Conservation (phyloP, 768 basidiomycete species). For the Leucosporidium yakuticum region DNA sequence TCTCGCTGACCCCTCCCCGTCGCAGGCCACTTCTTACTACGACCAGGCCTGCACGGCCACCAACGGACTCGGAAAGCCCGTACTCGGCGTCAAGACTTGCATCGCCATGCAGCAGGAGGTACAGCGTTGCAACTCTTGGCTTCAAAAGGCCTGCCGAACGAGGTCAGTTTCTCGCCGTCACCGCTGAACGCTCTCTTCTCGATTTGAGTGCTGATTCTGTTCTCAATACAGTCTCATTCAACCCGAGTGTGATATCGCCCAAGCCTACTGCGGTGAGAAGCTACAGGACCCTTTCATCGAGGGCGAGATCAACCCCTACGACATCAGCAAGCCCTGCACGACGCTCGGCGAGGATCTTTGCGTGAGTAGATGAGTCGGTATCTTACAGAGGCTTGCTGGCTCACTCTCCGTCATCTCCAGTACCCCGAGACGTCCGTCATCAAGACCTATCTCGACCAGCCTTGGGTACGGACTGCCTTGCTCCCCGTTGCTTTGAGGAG, state of each 20-base stretch:
- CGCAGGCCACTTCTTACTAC: slow-evolving; percentile 17
- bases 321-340: slow-evolving; percentile 18
- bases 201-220: neutral
- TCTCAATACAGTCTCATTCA: neutral
- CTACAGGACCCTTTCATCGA: slow-evolving; percentile 16
- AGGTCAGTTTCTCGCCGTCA: slow-evolving; percentile 3
- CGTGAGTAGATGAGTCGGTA: neutral
- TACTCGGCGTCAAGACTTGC: slow-evolving; percentile 18
- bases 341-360: slow-evolving; percentile 23
- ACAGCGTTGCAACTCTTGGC: slow-evolving; percentile 20
- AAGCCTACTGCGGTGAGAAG: slow-evolving; percentile 5
- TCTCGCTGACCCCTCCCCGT: neutral
- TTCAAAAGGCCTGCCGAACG: slow-evolving; percentile 14
- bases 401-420: neutral
- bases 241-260: slow-evolving; percentile 13
- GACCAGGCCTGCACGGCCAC: slow-evolving; percentile 22
- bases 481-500: too few species aligned
- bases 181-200: too few species aligned
- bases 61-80: slow-evolving; percentile 13
- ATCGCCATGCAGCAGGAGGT: slow-evolving; percentile 22
- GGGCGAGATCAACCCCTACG: slow-evolving; percentile 19
- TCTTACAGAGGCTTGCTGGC: neutral
- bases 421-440: slow-evolving; percentile 17
- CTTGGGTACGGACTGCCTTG: neutral
- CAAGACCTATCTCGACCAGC: slow-evolving; percentile 18